Evolutionary conservation across 1,284 basidiomycete species (phyloP).

Genomic region (Cryptococcus hybrid): DNA sequence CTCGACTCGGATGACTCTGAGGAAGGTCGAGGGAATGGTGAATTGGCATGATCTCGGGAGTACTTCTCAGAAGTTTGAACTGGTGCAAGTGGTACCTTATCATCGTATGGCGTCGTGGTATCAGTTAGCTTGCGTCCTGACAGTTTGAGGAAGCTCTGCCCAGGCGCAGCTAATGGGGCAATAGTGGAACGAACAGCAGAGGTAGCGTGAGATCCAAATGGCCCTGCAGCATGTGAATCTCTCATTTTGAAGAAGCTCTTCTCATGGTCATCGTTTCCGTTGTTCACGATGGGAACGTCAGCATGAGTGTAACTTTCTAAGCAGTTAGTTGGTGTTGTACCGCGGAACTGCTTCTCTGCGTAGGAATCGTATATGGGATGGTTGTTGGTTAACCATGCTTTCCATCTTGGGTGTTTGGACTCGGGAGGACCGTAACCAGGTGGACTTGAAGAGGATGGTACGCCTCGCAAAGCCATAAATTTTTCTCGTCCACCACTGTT

Average conservation of each 20-base stretch:
- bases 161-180: slow-evolving; percentile 32
- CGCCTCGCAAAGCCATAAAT: slow-evolving; percentile 16
- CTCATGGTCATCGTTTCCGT: slow-evolving; percentile 9
- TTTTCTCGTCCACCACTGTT: slow-evolving; percentile 33
- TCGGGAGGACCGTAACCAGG: background rate
- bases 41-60: background rate
- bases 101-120: background rate
- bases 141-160: slow-evolving; percentile 33
- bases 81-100: background rate
- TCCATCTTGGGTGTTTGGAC: slow-evolving; percentile 3
- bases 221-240: background rate
- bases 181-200: slow-evolving; percentile 22
- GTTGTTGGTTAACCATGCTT: slow-evolving; percentile 17
- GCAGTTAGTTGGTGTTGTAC: slow-evolving; percentile 11
- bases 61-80: slow-evolving; percentile 28
- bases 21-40: background rate
- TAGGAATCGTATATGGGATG: slow-evolving; percentile 37
- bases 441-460: background rate
- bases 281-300: slow-evolving; percentile 1
- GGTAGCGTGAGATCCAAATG: slow-evolving; percentile 8
- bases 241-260: slow-evolving; percentile 23
- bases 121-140: slow-evolving; percentile 13
- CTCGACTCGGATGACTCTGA: background rate
- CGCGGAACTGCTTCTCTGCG: slow-evolving; percentile 26
- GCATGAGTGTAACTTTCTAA: background rate